Base-by-base conservation (phyloP, 2,329 filamentous ascomycete species). In the Drechmeria coniospora region DNA sequence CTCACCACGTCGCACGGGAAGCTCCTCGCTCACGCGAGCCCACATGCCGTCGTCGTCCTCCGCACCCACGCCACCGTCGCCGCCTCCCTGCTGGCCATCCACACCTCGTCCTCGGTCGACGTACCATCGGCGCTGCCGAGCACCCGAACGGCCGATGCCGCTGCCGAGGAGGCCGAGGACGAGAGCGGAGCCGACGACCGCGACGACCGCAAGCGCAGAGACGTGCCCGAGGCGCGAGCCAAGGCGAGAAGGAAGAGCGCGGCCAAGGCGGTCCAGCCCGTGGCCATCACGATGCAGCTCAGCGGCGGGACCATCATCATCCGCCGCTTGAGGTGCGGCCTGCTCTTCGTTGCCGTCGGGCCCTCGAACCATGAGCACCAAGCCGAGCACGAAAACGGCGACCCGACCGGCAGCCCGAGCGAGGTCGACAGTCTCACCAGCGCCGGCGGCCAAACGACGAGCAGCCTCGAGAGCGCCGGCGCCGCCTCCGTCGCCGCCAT, bases 41-140 rank as follows among this genome's bases (percentile, higher is more conserved):
- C 59, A 3, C 56, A 68, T 24, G 56, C 69, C 26, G 66, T 72
- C 38, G 54, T 62, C 33, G 54, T 61, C 13, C 62, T 77, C 21
- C 69, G 72, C 41, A 70, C 66, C 8, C 69, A 75, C 46, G 68
- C 67, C 40, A 75, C 71, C 32, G 67, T 76, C 33, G 72, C 72
- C 23, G 67, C 68, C 32, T 71, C 65, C 5, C 61, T 76, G 13
- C 72, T 70, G 56, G 55, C 61, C 13, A 61, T 74, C 23, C 71
- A 76, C 48, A 56, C 62, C 22, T 52, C 56, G 15, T 53, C 56
- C 9, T 54, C 54, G 16, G 42, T 49, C 26, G 46, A 53, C 29
- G 48, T 66, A 5, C 48, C 56, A 20, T 52, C 55, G 9, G 54
- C 60, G 1, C 45, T 63, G 5, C 56, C 57, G 9, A 47, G 49